Evolutionary conservation across 1,284 basidiomycete species (phyloP), one percentile per base, ranked within the genome.

Genomic region (Polyporus tsugae): DNA sequence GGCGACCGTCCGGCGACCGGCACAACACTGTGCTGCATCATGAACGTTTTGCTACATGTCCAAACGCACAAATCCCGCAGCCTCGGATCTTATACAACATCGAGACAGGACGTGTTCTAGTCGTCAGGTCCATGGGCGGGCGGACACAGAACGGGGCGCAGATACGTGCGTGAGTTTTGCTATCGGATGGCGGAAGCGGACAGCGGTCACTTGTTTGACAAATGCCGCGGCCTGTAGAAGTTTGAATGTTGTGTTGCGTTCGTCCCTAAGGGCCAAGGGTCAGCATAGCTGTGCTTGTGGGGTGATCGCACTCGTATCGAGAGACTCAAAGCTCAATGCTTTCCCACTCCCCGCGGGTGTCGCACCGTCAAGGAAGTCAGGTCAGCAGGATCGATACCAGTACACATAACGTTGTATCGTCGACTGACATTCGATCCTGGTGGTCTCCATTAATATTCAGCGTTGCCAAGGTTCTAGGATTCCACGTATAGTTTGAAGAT

Each of bases 11-110:
- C 29, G 29, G 29, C 29, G 29, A 29, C 29, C 29, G 29, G 29
- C 29, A 29, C 29, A 29, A 29, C 29, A 29, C 29, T 29, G 29
- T 29, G 44, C 57, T 38, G 59, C 46, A 46, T 55, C 39, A 17
- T 46, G 46, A 53, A 65, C 46, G 64, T 55, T 60, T n/a, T 44
- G n/a, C 11, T 13, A 29, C 41, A 44, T 38, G 36, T 15, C 64
- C 36, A 65, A 53, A 53, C 22, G 64, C 58, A n/a, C 41, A 65
- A 65, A 61, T 42, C 22, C n/a, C 64, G 44, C 58, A 65, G 25
- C 36, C 42, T 36, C 58, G 36, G 49, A 22, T 4, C 25, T 49
- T n/a, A 46, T 29, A 46, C 22, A 22, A 38, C n/a, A 6, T n/a
- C 19, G 10, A 33, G 25, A n/a, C 2, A 3, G 25, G 10, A 2